Base-by-base conservation (phyloP, 805 yeast species). In the Babjeviella inositovora region DNA sequence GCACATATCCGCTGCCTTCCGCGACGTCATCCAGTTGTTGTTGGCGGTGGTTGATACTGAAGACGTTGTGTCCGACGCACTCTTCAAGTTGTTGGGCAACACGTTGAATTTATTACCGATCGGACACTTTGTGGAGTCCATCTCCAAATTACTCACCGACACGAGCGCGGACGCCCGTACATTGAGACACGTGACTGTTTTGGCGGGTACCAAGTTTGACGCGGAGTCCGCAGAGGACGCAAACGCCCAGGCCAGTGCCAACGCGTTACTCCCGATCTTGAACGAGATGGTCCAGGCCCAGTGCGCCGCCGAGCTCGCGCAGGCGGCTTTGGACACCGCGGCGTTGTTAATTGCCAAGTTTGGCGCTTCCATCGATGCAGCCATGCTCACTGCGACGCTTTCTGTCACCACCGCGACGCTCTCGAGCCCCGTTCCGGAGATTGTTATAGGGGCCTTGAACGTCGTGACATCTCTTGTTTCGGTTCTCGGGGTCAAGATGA, bases 401-500 rank as follows among this genome's bases (percentile, higher is more conserved):
- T 50, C 49, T 14, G 40, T 63, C 7, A 50, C 72, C 19, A 53
- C 62, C n/a, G 57, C 68, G 3, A 43, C 57, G 7, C 22, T 25
- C 2, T 34, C 56, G 5, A 54, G 58, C 25, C n/a, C n/a, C n/a
- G n/a, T n/a, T n/a, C 64, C 72, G 8, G 92, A 77, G 33, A 47
- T 80, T 6, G 54, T 71, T 15, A 65, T 90, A 17, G 65, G 94
- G 1, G 67, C 94, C 1, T 56, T 82, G 28, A 66, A 73, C 34
- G 70, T 75, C 28, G 64, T 81, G 30, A 69, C 80, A 27, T 69
- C 71, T 33, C 51, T 82, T 26, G 64, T 81, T 25, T 67, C 71
- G 24, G 63, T 70, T 13, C 47, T 85, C 21, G 98, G 98, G 25
- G 85, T 92, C 11, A 79, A 82, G 39, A 60, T 74, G 31, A 74